Conservation (phyloP, 78 protist genomes). For the Dictyostelium brefeldianum region DNA sequence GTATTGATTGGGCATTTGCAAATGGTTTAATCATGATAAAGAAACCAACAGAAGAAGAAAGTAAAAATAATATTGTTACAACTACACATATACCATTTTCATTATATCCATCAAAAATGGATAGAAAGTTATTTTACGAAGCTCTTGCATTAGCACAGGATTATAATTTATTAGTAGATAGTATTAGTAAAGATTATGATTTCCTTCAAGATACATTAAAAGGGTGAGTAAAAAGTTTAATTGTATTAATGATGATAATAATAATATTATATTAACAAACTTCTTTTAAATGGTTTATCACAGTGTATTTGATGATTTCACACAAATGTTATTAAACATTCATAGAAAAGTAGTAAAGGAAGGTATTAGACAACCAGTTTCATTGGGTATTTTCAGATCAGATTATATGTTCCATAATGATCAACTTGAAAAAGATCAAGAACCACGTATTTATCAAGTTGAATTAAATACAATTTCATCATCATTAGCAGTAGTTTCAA, state of each 20-base stretch:
- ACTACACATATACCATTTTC: conserved; percentile 83
- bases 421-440: background rate
- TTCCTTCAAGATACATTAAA: conserved; percentile 75
- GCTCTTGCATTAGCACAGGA: conserved; percentile 46
- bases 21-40: conserved; percentile 47
- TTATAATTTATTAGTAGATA: conserved; percentile 74
- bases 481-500: conserved; percentile 85
- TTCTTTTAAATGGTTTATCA: background rate
- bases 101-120: conserved; percentile 63
- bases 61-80: background rate
- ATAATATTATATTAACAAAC: background rate
- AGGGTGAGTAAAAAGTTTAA: conserved; percentile 37
- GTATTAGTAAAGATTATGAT: conserved; percentile 51
- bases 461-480: conserved; percentile 97
- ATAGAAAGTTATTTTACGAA: conserved; percentile 29
- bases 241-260: background rate
- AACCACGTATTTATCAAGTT: conserved; percentile 83
- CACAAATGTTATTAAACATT: conserved; percentile 63
- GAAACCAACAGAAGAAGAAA: conserved; percentile 35
- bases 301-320: conserved; percentile 85
- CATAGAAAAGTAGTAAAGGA: conserved; percentile 42
- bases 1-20: conserved; percentile 76
- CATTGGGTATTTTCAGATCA: conserved; percentile 90
- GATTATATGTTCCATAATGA: conserved; percentile 95
- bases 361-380: conserved; percentile 66